Evolutionary conservation across 768 basidiomycete genomes (phyloP), one percentile per base, ranked within the genome.

Genomic region (Butyriboletus loyo): DNA sequence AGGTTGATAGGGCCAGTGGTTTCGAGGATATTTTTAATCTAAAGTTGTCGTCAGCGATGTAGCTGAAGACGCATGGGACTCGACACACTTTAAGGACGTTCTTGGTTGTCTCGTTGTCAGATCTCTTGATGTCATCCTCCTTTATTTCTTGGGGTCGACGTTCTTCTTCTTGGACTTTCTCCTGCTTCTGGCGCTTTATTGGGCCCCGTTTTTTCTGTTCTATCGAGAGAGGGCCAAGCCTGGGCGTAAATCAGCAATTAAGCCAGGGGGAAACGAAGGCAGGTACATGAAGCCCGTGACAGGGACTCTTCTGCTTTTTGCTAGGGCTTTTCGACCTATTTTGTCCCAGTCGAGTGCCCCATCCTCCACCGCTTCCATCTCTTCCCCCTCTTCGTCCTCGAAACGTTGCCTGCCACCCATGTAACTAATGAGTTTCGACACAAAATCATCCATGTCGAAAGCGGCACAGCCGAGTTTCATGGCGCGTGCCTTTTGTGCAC

Each of bases 371-470:
- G 72, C 79, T 34, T 83, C 83, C n/a, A 72, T 77, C 30, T 84
- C 83, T 2, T 70, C 76, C 21, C 76, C 83, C 4, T 78, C 77
- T 15, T 61, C 78, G 51, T 63, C 64, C 15, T 67, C 72, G 46
- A 82, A 76, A 32, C 77, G 74, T 31, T 77, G 76, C 30, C 77
- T 74, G 6, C 89, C 88, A 17, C 89, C 88, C 87, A 93, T 87
- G 62, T 83, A 89, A 14, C 73, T 78, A 42, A 87, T 73, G 32
- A 93, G 75, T 61, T 86, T 86, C 7, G 82, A 70, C 49, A 99
- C 75, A 60, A 95, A 98, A 50, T 98, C 94, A 58, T 96, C 92
- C 36, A 89, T 75, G 64, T 99, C 96, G 64, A 98, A 99, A 14
- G 87, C 84, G 49, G 90, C 89, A 0, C 83, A 82, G 48, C 90